Percentiles rank a stretch among this genome's conserved stretches.
Evolutionary conservation across 106 monocot species (phyloP).

Genomic region (Allium cepa): DNA sequence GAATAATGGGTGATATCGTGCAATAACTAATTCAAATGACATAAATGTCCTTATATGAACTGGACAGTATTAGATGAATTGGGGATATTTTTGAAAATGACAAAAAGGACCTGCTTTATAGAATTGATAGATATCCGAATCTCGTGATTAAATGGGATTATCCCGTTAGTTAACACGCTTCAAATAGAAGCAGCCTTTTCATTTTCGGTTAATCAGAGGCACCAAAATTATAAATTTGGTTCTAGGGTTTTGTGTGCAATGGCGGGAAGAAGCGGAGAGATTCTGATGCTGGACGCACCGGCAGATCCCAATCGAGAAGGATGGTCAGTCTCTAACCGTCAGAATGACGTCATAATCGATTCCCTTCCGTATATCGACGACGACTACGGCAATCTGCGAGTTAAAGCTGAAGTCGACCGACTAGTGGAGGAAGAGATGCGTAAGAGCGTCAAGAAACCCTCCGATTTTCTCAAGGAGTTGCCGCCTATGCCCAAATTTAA

Average conservation of each 20-base stretch:
- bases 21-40: no score
- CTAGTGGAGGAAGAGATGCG: constrained; percentile 96
- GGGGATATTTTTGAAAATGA: no score
- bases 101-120: no score
- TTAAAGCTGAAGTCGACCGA: constrained; percentile 86
- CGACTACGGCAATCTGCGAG: constrained; percentile 78
- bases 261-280: constrained; percentile 34
- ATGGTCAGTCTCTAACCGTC: constrained; percentile 20
- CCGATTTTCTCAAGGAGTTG: constrained; percentile 82
- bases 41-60: no score
- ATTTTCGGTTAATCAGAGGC: no score
- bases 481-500: constrained; percentile 58
- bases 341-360: constrained; percentile 54
- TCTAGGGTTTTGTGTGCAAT: constrained; percentile 1
- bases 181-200: no score
- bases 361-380: constrained; percentile 97
- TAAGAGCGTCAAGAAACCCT: constrained; percentile 70
- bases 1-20: no score
- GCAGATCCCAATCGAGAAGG: constrained; percentile 36
- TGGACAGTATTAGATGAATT: no score
- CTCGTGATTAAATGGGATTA: no score
- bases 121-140: no score
- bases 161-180: no score
- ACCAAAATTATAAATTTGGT: no score
- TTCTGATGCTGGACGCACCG: constrained; percentile 91